Evolutionary conservation across 805 yeast species (phyloP).

Genomic region (Metschnikowia vanudenii): DNA sequence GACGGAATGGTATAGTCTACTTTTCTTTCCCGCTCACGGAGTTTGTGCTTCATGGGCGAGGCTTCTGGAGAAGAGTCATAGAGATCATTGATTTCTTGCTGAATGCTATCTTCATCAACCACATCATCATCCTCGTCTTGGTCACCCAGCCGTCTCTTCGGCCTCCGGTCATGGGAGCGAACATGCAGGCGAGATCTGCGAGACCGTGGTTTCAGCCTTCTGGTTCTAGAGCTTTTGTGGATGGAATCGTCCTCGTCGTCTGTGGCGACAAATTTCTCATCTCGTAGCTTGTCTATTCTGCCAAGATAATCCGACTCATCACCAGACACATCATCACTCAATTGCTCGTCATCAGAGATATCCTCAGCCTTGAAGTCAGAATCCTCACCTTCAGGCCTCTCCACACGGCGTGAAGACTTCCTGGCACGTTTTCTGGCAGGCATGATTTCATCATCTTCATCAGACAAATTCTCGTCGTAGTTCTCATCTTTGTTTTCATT

Average conservation of each 20-base stretch:
- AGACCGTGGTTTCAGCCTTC: conserved; percentile 24
- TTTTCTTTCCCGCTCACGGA: conserved; percentile 50
- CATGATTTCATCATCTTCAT: conserved; percentile 13
- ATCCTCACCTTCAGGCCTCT: conserved; percentile 17
- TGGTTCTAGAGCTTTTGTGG: conserved; percentile 22
- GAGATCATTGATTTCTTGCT: conserved; percentile 65
- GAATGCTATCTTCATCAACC: conserved; percentile 40
- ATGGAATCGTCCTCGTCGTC: conserved; percentile 35
- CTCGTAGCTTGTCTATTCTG: conserved; percentile 30
- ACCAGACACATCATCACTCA: conserved; percentile 16
- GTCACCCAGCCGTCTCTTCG: conserved; percentile 11
- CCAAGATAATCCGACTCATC: conserved; percentile 19
- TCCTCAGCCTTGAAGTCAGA: conserved; percentile 20
- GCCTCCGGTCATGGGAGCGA: conserved; percentile 21
- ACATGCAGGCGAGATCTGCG: conserved; percentile 24
- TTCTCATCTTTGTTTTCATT: conserved; percentile 10
- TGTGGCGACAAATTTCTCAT: conserved; percentile 35
- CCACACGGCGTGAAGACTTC: conserved; percentile 5
- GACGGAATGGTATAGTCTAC: conserved; percentile 85
- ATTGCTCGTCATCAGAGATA: conserved; percentile 13
- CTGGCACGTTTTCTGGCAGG: conserved; percentile 17
- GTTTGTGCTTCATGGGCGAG: conserved; percentile 42
- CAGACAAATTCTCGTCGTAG: conserved; percentile 16
- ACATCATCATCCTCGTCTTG: conserved; percentile 19
- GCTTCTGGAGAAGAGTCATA: conserved; percentile 58